Base-by-base conservation (phyloP, 2,329 filamentous ascomycete genomes). In the Hypoxylon rubiginosum region DNA sequence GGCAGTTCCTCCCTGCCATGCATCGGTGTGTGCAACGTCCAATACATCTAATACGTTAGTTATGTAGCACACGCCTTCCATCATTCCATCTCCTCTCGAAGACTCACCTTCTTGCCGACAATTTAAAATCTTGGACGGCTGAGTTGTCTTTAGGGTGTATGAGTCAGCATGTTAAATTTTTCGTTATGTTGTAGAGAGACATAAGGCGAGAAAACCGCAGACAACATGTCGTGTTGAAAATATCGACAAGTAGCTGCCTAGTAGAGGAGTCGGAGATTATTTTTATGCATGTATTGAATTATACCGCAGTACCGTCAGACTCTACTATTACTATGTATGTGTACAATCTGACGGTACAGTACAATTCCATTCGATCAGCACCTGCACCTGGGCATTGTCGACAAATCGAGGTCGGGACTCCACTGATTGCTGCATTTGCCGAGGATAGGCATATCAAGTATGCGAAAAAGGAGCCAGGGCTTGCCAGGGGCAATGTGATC, bases 391-490 rank as follows among this genome's bases (percentile, higher is more conserved):
- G 21, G 21, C 21, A 24, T 34, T 34, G 10, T 63, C 39, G 45
- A 49, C 58, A 58, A 46, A 2, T 46, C 43, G 43, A 46, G 36
- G 45, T 43, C 17, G 2, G 2, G 26, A 39, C 50, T 51, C 49
- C 55, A 65, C 36, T 36, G 15, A 45, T 49, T 54, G 32, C 34
- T 59, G 41, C 51, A 56, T 51, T 24, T 36, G 21, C 51, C 53
- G 48, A 46, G 58, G 62, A 62, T 58, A 32, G 39, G 48, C 24
- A 39, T 5, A 39, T 34, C 9, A 39, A 39, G 32, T 21, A 19
- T 45, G 43, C 60, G 26, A 62, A 69, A 62, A 58, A 46, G 58
- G 58, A 43, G 65, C 65, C 65, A 63, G 55, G 45, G 53, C 56
- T 21, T 21, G 65, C 65, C 65, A 63, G 55, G 45, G 53, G 58